Evolutionary conservation across 2,329 filamentous ascomycete genomes (phyloP), one percentile per base, ranked within the genome.

Genomic region (Botrytis medusae): DNA sequence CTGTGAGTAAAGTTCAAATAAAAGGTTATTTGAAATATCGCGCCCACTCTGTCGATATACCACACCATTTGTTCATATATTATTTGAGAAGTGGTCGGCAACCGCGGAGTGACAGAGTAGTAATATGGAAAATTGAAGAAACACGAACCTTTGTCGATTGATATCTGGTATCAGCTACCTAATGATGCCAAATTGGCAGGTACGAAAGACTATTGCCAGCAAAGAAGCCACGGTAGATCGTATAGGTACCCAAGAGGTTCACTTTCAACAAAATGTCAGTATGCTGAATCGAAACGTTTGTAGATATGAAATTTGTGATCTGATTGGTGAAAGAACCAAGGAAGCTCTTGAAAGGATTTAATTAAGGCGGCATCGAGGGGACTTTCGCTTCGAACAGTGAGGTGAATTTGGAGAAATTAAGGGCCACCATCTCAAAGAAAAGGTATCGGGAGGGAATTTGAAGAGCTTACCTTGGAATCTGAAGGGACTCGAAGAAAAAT

Each of bases 321-420:
- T 14, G 10, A 59, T 69, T 69, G 48, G 34, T 42, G 48, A 14
- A 69, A 25, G 18, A 25, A 59, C 2, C 3, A 42, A 32, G 12
- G 6, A 57, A n/a, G 10, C 25, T 32, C 5, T 32, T n/a, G 34
- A 29, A 42, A n/a, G 9, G 34, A 8, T 57, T 42, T 5, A 40
- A 32, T 44, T 42, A 57, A 57, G 59, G 44, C 69, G n/a, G 59
- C 59, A 51, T 71, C 44, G 4, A 71, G 61, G 69, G 29, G 69
- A 34, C 51, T 44, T 44, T 64, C 42, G 69, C 59, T 71, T 65
- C 59, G 37, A 46, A 64, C 42, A 54, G 37, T 71, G 29, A 40
- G n/a, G 34, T 71, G 40, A 65, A 20, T 71, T 54, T 42, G 16
- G 4, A 12, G 22, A 22, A 42, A 20, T 40, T 32, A 46, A 64